Conservation (phyloP, 441 rosid genomes). For the Bruguiera hainesii region DNA sequence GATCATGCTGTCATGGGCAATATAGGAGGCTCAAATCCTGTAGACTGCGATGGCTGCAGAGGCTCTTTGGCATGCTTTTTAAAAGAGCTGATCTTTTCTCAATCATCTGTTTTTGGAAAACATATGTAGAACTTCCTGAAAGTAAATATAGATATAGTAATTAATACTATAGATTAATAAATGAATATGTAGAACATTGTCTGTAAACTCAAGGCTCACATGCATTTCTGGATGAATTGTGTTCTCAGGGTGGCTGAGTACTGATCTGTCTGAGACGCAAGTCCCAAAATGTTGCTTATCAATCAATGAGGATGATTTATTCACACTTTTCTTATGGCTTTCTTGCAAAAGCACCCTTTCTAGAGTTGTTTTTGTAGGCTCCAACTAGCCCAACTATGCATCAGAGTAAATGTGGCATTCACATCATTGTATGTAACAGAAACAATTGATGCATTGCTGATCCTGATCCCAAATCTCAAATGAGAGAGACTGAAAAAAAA, state of each 20-base stretch:
- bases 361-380: constrained; percentile 85
- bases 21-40: constrained; percentile 32
- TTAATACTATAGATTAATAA: constrained; percentile 11
- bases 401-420: constrained; percentile 6
- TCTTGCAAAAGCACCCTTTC: constrained; percentile 79
- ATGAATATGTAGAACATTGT: background rate
- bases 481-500: too few relatives aligned
- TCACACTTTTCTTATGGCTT: constrained; percentile 37
- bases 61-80: constrained; percentile 31
- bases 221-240: constrained; percentile 34
- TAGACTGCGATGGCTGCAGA: constrained; percentile 25
- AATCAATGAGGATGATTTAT: constrained; percentile 33
- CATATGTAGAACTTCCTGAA: constrained; percentile 40
- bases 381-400: constrained; percentile 87
- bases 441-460: too few relatives aligned
- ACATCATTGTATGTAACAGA: too few relatives aligned
- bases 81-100: constrained; percentile 38
- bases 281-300: constrained; percentile 36
- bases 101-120: constrained; percentile 33
- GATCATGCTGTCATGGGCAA: background rate
- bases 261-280: constrained; percentile 29
- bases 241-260: constrained; percentile 36
- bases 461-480: too few relatives aligned
- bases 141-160: constrained; percentile 10
- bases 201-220: constrained; percentile 39